Evolutionary conservation across 331 rosid species (phyloP).

Genomic region (Pyracantha coccinea): DNA sequence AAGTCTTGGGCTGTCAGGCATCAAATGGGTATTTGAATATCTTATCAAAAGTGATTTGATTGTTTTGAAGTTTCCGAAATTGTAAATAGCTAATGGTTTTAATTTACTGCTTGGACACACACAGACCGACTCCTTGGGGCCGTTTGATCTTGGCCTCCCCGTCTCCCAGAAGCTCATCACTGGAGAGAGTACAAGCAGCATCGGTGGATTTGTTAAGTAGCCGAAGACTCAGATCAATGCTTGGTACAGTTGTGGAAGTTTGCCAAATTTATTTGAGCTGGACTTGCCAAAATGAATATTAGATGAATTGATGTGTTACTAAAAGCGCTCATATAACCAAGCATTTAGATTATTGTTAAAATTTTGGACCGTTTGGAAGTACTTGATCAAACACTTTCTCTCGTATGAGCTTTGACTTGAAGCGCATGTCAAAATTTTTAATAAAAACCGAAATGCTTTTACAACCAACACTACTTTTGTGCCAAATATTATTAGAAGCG

Average conservation of each 20-base stretch:
- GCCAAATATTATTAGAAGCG: neutral
- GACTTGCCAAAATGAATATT: neutral
- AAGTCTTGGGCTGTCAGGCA: constrained; percentile 80
- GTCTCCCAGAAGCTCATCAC: constrained; percentile 36
- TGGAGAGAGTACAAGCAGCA: constrained; percentile 40
- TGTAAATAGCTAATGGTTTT: constrained; percentile 14
- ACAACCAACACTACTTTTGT: neutral
- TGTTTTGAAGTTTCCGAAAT: neutral
- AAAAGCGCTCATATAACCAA: neutral
- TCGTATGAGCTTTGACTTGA: too few relatives aligned
- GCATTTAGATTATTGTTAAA: neutral
- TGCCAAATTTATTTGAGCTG: neutral
- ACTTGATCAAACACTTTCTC: neutral
- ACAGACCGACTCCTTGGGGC: constrained; percentile 74
- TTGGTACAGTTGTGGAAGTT: neutral
- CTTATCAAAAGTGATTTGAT: neutral
- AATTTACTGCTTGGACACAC: neutral
- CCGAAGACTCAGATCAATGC: neutral
- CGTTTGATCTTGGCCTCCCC: constrained; percentile 76
- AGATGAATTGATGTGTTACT: neutral
- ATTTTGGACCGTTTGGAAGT: neutral
- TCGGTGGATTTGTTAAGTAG: constrained; percentile 44
- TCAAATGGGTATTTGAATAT: constrained; percentile 67
- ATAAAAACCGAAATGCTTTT: neutral
- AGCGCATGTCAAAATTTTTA: neutral